Evolutionary conservation across 169 alveolate genomes (phyloP), one percentile per base, ranked within the genome.

Genomic region (Plasmodium chabaudi): DNA sequence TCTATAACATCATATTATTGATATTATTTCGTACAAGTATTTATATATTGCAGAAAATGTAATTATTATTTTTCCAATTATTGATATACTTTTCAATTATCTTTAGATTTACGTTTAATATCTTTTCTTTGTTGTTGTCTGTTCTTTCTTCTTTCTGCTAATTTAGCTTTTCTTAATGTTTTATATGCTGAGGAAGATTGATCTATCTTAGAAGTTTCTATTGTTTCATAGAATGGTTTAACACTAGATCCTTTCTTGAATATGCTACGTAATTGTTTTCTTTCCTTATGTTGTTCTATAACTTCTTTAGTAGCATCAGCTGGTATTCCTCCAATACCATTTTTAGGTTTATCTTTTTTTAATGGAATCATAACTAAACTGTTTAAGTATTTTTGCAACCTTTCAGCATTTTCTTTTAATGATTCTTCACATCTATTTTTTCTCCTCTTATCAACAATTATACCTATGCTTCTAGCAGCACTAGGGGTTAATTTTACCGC

Each of bases 391-490:
- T 96, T 97, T 96, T 97, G 96, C 70, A 99, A 97, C 88, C 99
- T 96, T 92, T 97, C 96, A 59, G 97, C 99, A 94, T 99, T 99
- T 82, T 91, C 63, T 82, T 96, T 95, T 75, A 98, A 94, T 75
- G 98, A 95, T 93, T 98, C 99, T 73, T 96, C 95, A 65, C 96
- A 94, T 82, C 96, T 92, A 96, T 98, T 98, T 74, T 96, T 95
- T 94, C 99, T 96, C 92, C 99, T 97, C 94, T 98, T 99, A 95
- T 99, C 99, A 64, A 98, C 99, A 46, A 98, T 93, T 82, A 99
- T 98, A 70, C 99, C 99, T 72, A 99, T 96, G 59, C 99, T 97
- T 93, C 96, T 91, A 67, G 99, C 99, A 65, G 97, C 98, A 88
- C 94, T 89, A 71, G 96, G 95, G 74, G 97, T 93, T 87, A 99